phyloP scores from a whole-genome alignment of 176 grass and related monocot species.

The Cenchrus americanus region DNA sequence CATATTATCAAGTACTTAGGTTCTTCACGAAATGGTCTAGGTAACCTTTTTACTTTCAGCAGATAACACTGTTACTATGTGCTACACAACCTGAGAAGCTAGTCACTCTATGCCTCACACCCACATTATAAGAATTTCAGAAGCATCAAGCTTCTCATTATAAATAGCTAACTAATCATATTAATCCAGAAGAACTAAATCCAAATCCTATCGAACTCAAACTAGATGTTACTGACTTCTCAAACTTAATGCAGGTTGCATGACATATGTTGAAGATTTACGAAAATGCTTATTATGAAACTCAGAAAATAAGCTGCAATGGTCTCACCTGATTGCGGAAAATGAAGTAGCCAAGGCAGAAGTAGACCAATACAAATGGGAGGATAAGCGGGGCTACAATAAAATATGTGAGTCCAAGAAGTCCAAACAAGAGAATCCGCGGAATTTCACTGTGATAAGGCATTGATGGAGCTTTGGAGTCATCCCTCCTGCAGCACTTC shows the following conservation, averaged over 20 bases:
- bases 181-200: background rate
- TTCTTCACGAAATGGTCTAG: background rate
- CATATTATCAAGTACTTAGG: background rate
- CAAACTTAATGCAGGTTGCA: background rate
- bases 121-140: background rate
- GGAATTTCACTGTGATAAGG: conserved; percentile 95
- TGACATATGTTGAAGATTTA: background rate
- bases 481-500: conserved; percentile 61
- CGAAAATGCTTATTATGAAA: background rate
- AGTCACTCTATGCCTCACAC: background rate
- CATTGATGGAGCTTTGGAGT: conserved; percentile 69
- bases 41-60: conserved; percentile 6
- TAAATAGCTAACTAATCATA: conserved; percentile 4
- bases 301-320: conserved; percentile 27
- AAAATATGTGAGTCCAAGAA: conserved; percentile 82
- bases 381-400: conserved; percentile 89
- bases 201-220: background rate
- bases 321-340: conserved; percentile 86
- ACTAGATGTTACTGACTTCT: background rate
- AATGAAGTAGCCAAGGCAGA: conserved; percentile 91
- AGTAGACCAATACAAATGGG: conserved; percentile 90
- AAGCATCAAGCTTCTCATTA: too few relatives aligned
- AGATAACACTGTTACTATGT: background rate
- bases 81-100: conserved; percentile 5
- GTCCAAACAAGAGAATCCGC: conserved; percentile 83